A percentile compares a stretch with the other conserved stretches of the same genome.
These are phyloP conservation scores for Claviceps humidiphila DNA, from an alignment of 2,329 filamentous ascomycete species.

Conservation along the genomic window DNA sequence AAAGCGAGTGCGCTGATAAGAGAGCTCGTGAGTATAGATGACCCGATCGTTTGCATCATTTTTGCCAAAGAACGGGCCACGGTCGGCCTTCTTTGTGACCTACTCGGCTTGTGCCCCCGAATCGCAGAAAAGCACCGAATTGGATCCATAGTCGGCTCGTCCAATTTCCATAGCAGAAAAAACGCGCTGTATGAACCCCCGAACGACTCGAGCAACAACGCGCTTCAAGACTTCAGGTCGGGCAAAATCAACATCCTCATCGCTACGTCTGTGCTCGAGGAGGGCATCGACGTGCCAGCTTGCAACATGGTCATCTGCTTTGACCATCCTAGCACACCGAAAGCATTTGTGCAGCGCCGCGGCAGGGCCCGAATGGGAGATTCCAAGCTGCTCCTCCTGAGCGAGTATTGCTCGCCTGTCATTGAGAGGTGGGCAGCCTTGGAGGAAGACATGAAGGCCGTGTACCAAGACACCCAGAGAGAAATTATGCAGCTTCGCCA, in stretches of 20 bases:
- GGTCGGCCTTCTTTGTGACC: constrained; percentile 43
- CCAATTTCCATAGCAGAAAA: constrained; percentile 21
- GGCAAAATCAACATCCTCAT: constrained; percentile 45
- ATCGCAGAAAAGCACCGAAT: constrained; percentile 33
- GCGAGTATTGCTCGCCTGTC: constrained; percentile 16
- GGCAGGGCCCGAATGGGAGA: constrained; percentile 37
- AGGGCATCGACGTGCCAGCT: constrained; percentile 54
- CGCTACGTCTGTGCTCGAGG: constrained; percentile 51
- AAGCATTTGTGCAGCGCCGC: constrained; percentile 45
- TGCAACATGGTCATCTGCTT: constrained; percentile 51
- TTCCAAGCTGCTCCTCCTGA: constrained; percentile 37
- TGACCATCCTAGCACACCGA: constrained; percentile 34
- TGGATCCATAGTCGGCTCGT: constrained; percentile 43
- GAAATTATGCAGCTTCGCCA: constrained; percentile 29
- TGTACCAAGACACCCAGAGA: constrained; percentile 53
- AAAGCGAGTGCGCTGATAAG: constrained; percentile 44
- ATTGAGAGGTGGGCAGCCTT: constrained; percentile 46
- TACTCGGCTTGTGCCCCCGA: constrained; percentile 40
- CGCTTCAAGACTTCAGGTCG: constrained; percentile 35
- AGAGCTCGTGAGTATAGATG: constrained; percentile 31
- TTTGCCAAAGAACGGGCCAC: constrained; percentile 54
- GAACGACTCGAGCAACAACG: constrained; percentile 18
- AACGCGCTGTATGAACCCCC: constrained; percentile 27
- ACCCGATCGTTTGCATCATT: constrained; percentile 43
- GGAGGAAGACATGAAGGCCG: constrained; percentile 59